These are phyloP conservation scores for Hansfordia pulvinata DNA, from an alignment of 2,329 filamentous ascomycete genomes.

Conservation along the genomic window DNA sequence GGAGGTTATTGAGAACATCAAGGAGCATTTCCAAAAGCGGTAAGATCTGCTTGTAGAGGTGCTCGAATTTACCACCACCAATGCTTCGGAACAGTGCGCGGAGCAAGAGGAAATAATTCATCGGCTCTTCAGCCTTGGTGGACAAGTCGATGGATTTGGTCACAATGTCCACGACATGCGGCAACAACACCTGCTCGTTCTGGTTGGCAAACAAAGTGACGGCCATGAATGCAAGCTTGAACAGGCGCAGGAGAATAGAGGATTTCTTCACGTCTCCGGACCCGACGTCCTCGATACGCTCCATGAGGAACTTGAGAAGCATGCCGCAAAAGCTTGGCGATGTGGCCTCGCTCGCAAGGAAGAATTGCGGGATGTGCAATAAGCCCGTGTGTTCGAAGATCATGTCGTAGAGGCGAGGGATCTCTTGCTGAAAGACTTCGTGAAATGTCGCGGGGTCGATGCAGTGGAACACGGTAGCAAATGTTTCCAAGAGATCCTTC, in stretches of 20 bases:
- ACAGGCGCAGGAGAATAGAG: constrained; percentile 81
- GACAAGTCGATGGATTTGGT: constrained; percentile 95
- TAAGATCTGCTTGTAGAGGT: constrained; percentile 95
- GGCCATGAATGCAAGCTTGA: constrained; percentile 98
- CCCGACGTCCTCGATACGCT: constrained; percentile 87
- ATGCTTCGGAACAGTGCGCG: constrained; percentile 92
- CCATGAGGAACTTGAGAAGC: constrained; percentile 95
- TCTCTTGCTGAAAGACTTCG: constrained; percentile 95
- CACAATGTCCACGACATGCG: constrained; percentile 93
- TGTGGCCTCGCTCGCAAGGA: constrained; percentile 95
- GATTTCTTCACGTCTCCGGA: constrained; percentile 85
- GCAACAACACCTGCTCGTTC: constrained; percentile 89
- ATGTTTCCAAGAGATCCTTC: constrained; percentile 92
- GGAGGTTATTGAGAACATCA: constrained; percentile 89
- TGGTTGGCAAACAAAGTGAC: constrained; percentile 90
- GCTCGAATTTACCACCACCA: constrained; percentile 91
- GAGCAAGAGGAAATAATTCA: constrained; percentile 95
- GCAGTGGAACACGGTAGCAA: constrained; percentile 96
- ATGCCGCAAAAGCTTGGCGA: constrained; percentile 97
- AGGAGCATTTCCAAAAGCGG: constrained; percentile 94
- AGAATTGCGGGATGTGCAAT: constrained; percentile 92
- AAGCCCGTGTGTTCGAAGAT: constrained; percentile 94
- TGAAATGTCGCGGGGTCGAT: constrained; percentile 98
- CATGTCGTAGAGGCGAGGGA: constrained; percentile 91
- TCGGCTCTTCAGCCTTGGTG: constrained; percentile 89